Base-by-base conservation (phyloP, 164 flowering plant genomes). In the Umbellularia californica region DNA sequence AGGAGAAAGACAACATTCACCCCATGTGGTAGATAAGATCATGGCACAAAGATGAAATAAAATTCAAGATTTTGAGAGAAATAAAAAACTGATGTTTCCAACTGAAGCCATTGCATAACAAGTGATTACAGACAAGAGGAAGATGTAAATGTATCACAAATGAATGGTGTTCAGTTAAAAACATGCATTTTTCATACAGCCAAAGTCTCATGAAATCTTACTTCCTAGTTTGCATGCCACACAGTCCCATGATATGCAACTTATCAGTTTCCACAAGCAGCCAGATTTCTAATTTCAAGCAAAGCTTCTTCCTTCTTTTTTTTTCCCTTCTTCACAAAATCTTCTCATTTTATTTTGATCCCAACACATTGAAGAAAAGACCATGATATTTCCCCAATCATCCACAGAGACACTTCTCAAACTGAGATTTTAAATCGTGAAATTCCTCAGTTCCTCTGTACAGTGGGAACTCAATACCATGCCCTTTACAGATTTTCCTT, bases 391-490 rank as follows among this genome's bases (percentile, higher is more conserved):
- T 60, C 12, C n/a, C 52, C 11, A 64, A 60, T 20, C 71, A 67
- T 69, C 60, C 50, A 50, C 28, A 33, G 51, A 58, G 50, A 65
- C 14, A 17, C 51, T 55, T 52, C 27, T 58, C 35, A 63, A 41
- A 9, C 47, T 41, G 47, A 41, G 15, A 72, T 22, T 51, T 65
- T 55, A 58, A 73, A 72, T 22, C n/a, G 66, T 68, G 69, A 72
- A 77, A 58, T 28, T 55, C 12, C 68, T 25, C 64, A 28, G 22
- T 74, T 75, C 71, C 51, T 33, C 72, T 70, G 70, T 82, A 79
- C 84, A 79, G 50, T 67, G 69, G 70, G 60, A 55, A 74, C 23
- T 65, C 47, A 76, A 78, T 58, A 77, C 11, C 64, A 67, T 30
- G 51, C 25, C 72, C 58, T 66, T 19, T 55, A 74, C 72, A 73